phyloP scores from a whole-genome alignment of 2,329 filamentous ascomycete species.

The Drechslerella coelobrocha region DNA sequence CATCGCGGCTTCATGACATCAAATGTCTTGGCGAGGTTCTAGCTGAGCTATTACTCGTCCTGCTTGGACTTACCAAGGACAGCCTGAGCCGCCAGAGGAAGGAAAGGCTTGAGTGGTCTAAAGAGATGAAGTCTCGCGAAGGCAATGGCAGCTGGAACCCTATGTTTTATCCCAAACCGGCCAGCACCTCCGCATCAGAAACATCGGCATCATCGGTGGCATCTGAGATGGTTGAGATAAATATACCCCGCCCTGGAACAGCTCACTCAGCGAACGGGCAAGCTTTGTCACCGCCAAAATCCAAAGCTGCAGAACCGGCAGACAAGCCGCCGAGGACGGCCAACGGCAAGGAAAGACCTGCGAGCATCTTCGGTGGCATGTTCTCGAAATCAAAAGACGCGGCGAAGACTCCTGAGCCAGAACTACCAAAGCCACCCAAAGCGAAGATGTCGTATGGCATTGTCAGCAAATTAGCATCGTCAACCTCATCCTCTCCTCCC shows the following conservation, averaged over 20 bases:
- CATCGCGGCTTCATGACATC: slow-evolving; percentile 30
- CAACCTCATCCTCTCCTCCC: slow-evolving; percentile 6
- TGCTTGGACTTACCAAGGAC: slow-evolving; percentile 40
- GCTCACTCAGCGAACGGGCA: slow-evolving; percentile 37
- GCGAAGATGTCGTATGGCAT: slow-evolving; percentile 44
- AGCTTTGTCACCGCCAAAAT: slow-evolving; percentile 3
- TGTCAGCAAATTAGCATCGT: slow-evolving; percentile 29
- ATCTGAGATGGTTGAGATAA: slow-evolving; percentile 45
- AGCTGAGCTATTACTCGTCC: slow-evolving; percentile 27
- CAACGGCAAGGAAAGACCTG: slow-evolving; percentile 16
- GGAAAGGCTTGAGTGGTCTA: slow-evolving; percentile 42
- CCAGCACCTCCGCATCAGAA: slow-evolving; percentile 30
- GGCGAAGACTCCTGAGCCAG: slow-evolving; percentile 29
- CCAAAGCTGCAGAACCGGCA: slow-evolving; percentile 10
- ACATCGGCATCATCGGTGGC: slow-evolving; percentile 33
- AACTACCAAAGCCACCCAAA: slow-evolving; percentile 34
- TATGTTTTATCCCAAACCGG: slow-evolving; percentile 30
- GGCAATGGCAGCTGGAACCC: slow-evolving; percentile 44
- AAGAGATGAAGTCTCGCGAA: slow-evolving; percentile 42
- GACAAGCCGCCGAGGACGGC: slow-evolving; percentile 24
- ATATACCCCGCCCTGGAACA: slow-evolving; percentile 33
- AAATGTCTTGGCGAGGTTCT: slow-evolving; percentile 41
- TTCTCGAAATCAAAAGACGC: slow-evolving; percentile 43
- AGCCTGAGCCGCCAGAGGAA: slow-evolving; percentile 37
- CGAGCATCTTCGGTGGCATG: slow-evolving; percentile 41